Evolutionary conservation across 768 basidiomycete genomes (phyloP).

Genomic region (Strobilomyces dryophilus): DNA sequence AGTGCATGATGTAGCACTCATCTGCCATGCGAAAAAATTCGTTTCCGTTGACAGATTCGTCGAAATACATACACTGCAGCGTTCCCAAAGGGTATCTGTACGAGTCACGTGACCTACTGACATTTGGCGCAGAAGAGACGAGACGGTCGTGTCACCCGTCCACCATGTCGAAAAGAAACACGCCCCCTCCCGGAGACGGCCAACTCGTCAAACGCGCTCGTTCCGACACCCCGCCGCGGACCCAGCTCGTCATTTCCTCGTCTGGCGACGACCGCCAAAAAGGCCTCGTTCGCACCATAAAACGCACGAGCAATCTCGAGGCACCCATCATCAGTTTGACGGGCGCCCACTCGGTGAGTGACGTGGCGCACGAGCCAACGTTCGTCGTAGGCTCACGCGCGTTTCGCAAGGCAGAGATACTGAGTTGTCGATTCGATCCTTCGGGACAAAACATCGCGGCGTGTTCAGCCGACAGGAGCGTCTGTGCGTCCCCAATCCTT

Average conservation of each 20-base stretch:
- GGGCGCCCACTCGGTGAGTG: slow-evolving; percentile 79
- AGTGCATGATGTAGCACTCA: no score
- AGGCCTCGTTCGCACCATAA: slow-evolving; percentile 78
- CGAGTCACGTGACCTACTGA: no score
- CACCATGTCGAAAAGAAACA: slow-evolving; percentile 67
- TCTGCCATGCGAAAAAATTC: no score
- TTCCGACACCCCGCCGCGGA: slow-evolving; percentile 48
- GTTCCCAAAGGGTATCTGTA: no score
- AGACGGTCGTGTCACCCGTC: not conserved
- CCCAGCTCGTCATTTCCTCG: slow-evolving; percentile 75
- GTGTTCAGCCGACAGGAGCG: slow-evolving; percentile 82
- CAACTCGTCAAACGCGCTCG: slow-evolving; percentile 61
- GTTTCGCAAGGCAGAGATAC: slow-evolving; percentile 64
- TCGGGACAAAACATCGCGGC: slow-evolving; percentile 93
- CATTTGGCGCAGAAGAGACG: no score
- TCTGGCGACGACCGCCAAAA: slow-evolving; percentile 69
- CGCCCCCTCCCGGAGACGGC: slow-evolving; percentile 50
- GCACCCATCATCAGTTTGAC: slow-evolving; percentile 91
- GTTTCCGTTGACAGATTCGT: no score
- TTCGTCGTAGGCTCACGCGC: not conserved
- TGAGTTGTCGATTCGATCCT: slow-evolving; percentile 91
- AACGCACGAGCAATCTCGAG: slow-evolving; percentile 88
- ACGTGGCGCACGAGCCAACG: no score
- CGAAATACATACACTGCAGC: no score
- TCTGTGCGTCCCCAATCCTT: slow-evolving; percentile 57